These are phyloP conservation scores for Inga laurina DNA, from an alignment of 306 rosid genomes.

Conservation along the genomic window DNA sequence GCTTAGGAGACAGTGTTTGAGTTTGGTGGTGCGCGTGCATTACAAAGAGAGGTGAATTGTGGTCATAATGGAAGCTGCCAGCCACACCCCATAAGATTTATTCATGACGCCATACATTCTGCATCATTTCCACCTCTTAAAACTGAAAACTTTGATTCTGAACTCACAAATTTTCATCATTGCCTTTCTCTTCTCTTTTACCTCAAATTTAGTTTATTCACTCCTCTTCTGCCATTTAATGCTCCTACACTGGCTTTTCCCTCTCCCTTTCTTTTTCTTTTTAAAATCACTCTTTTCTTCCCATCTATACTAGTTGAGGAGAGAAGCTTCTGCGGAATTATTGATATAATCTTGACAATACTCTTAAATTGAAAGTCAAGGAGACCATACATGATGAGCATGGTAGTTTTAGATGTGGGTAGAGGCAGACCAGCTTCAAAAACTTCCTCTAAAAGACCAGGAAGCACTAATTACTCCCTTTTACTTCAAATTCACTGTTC, in stretches of 20 bases:
- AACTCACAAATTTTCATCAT: conserved; percentile 66
- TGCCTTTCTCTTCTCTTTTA: conserved; percentile 23
- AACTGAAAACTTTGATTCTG: conserved; percentile 51
- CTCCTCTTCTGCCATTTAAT: conserved; percentile 27
- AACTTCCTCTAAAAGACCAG: conserved; percentile 66
- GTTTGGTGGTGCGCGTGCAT: conserved; percentile 82
- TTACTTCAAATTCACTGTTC: conserved; percentile 67
- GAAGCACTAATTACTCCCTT: conserved; percentile 66
- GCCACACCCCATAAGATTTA: conserved; percentile 72
- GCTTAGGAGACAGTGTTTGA: conserved; percentile 51
- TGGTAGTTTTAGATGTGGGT: conserved; percentile 43
- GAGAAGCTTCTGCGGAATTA: conserved; percentile 57
- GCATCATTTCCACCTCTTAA: conserved; percentile 60
- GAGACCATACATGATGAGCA: conserved; percentile 40
- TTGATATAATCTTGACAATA: conserved; percentile 53
- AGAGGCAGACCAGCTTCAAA: conserved; percentile 43
- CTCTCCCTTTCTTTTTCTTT: conserved; percentile 11
- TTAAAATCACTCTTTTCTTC: conserved; percentile 17
- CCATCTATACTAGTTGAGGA: conserved; percentile 17
- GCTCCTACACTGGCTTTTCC: conserved; percentile 10
- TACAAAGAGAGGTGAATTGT: conserved; percentile 61
- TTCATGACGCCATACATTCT: conserved; percentile 72
- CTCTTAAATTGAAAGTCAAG: conserved; percentile 85
- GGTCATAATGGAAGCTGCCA: conserved; percentile 80
- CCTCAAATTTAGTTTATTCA: conserved; percentile 25